Conservation (phyloP, 2,329 filamentous ascomycete species). For the Aspergillus persii region DNA sequence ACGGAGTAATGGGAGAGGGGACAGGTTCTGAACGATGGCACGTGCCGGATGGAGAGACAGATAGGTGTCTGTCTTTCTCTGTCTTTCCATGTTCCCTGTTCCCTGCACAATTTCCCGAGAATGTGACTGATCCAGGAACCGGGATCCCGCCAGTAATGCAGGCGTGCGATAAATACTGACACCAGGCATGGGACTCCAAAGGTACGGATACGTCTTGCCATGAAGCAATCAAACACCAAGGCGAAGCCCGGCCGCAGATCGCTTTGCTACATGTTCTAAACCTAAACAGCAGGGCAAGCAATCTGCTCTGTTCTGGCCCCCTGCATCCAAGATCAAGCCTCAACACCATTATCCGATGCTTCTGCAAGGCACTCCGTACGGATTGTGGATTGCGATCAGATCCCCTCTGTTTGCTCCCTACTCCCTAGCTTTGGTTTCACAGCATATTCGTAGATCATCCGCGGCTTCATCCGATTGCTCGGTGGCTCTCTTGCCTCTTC, state of each 20-base stretch:
- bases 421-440: slow-evolving; percentile 4
- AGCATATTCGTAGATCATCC: slow-evolving; percentile 1
- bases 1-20: not conserved
- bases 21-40: not conserved
- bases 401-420: not conserved
- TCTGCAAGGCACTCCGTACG: not conserved
- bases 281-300: not conserved
- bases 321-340: not conserved
- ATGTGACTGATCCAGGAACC: slow-evolving; percentile 4
- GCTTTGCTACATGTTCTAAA: slow-evolving; percentile 5
- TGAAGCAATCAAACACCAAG: not conserved
- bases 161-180: not conserved
- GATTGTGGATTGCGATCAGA: slow-evolving; percentile 3
- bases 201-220: not conserved
- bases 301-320: not conserved
- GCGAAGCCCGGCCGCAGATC: not conserved
- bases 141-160: not conserved
- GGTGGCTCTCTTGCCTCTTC: not conserved
- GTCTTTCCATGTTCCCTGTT: not conserved
- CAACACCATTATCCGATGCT: slow-evolving; percentile 5
- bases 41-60: not conserved
- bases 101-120: not conserved
- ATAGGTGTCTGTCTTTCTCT: not conserved
- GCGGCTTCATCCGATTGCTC: not conserved
- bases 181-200: not conserved